phyloP scores from a whole-genome alignment of 2,329 filamentous ascomycete genomes.

The Microcyclospora pomicola region DNA sequence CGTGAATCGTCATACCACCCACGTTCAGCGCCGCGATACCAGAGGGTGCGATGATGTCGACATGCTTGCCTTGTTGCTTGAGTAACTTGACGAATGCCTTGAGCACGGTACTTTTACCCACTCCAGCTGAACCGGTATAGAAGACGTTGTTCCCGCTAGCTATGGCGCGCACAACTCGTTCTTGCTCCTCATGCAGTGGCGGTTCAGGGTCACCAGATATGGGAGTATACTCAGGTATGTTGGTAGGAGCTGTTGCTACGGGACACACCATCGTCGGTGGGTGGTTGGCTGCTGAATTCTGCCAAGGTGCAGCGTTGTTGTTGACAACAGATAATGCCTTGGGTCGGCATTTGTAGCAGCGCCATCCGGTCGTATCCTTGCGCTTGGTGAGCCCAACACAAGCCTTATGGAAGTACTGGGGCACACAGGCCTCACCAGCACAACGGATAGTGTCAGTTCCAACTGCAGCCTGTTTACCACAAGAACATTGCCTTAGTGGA shows the following conservation, averaged over 20 bases:
- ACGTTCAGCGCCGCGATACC: slow-evolving; percentile 46
- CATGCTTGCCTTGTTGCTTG: slow-evolving; percentile 20
- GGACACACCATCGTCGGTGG: background rate
- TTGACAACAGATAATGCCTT: slow-evolving; percentile 1
- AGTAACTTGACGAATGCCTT: slow-evolving; percentile 34
- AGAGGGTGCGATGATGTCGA: slow-evolving; percentile 45
- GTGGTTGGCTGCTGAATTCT: background rate
- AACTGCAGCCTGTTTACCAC: no score
- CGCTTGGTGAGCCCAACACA: slow-evolving; percentile 2
- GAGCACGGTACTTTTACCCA: slow-evolving; percentile 44
- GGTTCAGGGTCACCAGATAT: background rate
- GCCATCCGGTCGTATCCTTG: slow-evolving; percentile 1
- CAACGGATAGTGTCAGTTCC: no score
- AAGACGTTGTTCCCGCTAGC: slow-evolving; percentile 42
- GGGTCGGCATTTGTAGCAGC: slow-evolving; percentile 3
- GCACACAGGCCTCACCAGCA: no score
- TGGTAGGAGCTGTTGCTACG: no score
- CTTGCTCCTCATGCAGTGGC: slow-evolving; percentile 1
- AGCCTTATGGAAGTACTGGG: slow-evolving; percentile 1
- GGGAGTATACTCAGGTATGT: background rate
- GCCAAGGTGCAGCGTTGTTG: background rate
- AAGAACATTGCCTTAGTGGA: no score
- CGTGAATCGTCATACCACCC: slow-evolving; percentile 42
- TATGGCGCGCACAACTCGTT: background rate
- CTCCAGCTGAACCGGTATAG: slow-evolving; percentile 50